Evolutionary conservation across 2,329 filamentous ascomycete genomes (phyloP).

Genomic region (Massarina eburnea): DNA sequence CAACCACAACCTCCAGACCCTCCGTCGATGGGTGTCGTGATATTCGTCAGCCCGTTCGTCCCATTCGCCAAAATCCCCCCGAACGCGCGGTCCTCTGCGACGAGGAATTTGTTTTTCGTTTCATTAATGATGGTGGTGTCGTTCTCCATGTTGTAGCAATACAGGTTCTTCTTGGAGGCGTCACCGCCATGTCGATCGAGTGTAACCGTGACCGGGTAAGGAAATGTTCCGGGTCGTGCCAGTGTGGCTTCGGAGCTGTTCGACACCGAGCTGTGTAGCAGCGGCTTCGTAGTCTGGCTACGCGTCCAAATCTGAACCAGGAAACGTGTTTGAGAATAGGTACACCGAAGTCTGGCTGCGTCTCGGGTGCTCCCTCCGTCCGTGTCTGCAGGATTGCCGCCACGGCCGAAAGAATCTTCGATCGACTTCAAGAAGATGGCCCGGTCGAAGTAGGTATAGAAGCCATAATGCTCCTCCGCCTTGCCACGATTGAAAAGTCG

Average conservation of each 20-base stretch:
- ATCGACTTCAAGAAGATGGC: slow-evolving; percentile 76
- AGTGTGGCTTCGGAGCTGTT: slow-evolving; percentile 48
- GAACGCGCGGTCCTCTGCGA: slow-evolving; percentile 55
- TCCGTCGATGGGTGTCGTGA: slow-evolving; percentile 56
- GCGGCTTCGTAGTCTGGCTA: slow-evolving; percentile 43
- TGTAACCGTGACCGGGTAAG: slow-evolving; percentile 62
- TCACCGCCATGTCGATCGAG: slow-evolving; percentile 63
- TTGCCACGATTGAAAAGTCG: slow-evolving; percentile 82
- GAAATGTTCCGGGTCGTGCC: slow-evolving; percentile 58
- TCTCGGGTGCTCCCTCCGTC: slow-evolving; percentile 53
- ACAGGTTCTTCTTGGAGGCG: slow-evolving; percentile 57
- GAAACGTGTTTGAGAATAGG: slow-evolving; percentile 63
- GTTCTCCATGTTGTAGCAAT: slow-evolving; percentile 60
- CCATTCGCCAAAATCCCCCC: slow-evolving; percentile 56
- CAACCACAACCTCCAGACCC: slow-evolving; percentile 63
- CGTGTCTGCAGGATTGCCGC: slow-evolving; percentile 47
- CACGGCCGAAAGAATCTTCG: slow-evolving; percentile 41
- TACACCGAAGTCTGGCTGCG: slow-evolving; percentile 54
- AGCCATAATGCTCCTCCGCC: slow-evolving; percentile 84
- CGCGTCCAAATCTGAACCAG: slow-evolving; percentile 65
- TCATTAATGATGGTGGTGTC: slow-evolving; percentile 46
- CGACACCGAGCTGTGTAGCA: slow-evolving; percentile 32
- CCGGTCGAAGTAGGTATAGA: slow-evolving; percentile 89
- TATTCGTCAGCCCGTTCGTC: slow-evolving; percentile 47
- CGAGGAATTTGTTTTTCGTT: slow-evolving; percentile 46